Base-by-base conservation (phyloP, 768 basidiomycete genomes). In the Mycena leptocephala region DNA sequence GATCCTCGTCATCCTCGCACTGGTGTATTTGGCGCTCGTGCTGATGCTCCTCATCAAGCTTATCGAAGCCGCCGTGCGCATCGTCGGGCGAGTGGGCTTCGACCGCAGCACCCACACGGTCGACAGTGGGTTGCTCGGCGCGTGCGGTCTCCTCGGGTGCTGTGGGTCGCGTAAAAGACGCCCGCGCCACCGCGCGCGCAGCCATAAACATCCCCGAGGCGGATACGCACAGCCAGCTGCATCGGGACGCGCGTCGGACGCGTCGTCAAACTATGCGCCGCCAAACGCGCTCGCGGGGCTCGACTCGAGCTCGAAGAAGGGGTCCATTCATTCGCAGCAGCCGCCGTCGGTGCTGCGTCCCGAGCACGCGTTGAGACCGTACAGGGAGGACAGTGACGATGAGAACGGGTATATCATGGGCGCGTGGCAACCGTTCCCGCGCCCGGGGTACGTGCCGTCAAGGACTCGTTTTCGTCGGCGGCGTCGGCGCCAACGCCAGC, bases 401-500 rank as follows among this genome's bases (percentile, higher is more conserved):
- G 95, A 95, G 77, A 89, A 86, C 69, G 94, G 95, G 16, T 95
- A 89, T 78, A 98, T 99, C 81, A 98, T 99, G 96, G 94, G 93
- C 51, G 96, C 97, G n/a, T 98, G 96, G 96, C 93, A 94, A 78
- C 92, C 93, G 33, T 95, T 92, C 87, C 91, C 91, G 0, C 86
- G 89, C 9, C 82, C 88, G 26, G 90, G 90, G 0, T 92, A 92
- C 80, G 68, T 81, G 26, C 84, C 89, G 87, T 92, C 26, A 84
- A 85, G 26, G 89, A 90, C 37, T 80, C 81, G 20, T 77, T 33
- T 14, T 20, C 43, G 39, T 41, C 39, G 39, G 18, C 13, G 2
- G 39, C 84, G 2, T 79, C 80, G 33, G 67, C 70, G 43, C 48
- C 80, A 77, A 16, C 35, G 9, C 11, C 59, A 7, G 35, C 80